Conservation (phyloP, 1,139 yeast genomes). For the Debaryomyces psychrophilus region DNA sequence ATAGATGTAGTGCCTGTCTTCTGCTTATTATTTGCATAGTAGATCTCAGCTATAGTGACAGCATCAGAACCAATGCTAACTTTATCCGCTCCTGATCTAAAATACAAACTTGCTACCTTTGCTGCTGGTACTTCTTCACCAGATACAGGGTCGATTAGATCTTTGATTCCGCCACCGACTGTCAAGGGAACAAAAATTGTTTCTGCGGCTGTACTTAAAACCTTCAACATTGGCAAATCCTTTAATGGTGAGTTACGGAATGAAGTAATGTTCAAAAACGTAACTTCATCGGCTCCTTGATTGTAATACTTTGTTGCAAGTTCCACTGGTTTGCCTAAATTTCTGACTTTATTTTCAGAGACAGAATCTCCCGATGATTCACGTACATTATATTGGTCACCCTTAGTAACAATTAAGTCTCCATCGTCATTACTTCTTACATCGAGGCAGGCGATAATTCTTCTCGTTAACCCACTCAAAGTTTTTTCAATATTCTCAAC, state of each 20-base stretch:
- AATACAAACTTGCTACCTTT: slow-evolving; percentile 87
- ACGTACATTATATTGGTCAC: slow-evolving; percentile 96
- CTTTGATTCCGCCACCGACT: slow-evolving; percentile 97
- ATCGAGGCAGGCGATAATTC: slow-evolving; percentile 93
- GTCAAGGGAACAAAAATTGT: slow-evolving; percentile 94
- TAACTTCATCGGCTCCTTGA: slow-evolving; percentile 97
- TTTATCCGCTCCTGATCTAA: slow-evolving; percentile 95
- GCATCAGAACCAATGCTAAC: slow-evolving; percentile 98
- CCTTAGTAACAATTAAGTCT: slow-evolving; percentile 94
- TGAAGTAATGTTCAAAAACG: slow-evolving; percentile 91
- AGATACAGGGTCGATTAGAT: slow-evolving; percentile 75
- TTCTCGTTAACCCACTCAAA: slow-evolving; percentile 74
- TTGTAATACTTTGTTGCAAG: slow-evolving; percentile 84
- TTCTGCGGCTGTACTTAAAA: slow-evolving; percentile 77
- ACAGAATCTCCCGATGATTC: slow-evolving; percentile 54
- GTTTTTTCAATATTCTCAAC: slow-evolving; percentile 46
- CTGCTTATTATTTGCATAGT: slow-evolving; percentile 56
- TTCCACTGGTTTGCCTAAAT: slow-evolving; percentile 93
- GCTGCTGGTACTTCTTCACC: slow-evolving; percentile 79
- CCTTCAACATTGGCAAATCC: slow-evolving; percentile 95
- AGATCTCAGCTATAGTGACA: slow-evolving; percentile 84
- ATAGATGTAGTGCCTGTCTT: slow-evolving; percentile 82
- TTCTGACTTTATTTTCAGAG: slow-evolving; percentile 64
- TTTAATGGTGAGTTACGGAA: slow-evolving; percentile 89
- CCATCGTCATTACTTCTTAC: slow-evolving; percentile 95